Percentiles rank a stretch among this genome's conserved stretches.
phyloP scores from a whole-genome alignment of 768 basidiomycete species.

The Macrocybe gigantea region DNA sequence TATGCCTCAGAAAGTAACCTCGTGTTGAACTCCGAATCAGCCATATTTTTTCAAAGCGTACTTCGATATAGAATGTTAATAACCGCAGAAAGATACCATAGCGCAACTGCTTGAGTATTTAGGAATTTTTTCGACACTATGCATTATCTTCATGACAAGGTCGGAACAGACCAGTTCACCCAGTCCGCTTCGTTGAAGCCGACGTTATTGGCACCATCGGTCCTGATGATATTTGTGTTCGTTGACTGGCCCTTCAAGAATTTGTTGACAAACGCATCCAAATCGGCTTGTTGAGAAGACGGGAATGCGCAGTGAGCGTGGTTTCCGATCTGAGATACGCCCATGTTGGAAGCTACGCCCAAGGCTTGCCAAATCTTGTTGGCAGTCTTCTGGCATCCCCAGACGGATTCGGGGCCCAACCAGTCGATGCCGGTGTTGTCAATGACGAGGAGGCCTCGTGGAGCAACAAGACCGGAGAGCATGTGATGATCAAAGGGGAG shows the following conservation, averaged over 20 bases:
- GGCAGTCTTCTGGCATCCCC: conserved; percentile 46
- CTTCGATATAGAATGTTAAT: too few species aligned
- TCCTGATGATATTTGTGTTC: conserved; percentile 41
- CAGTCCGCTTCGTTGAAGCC: conserved; percentile 34
- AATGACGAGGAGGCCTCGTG: conserved; percentile 44
- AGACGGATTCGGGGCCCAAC: conserved; percentile 46
- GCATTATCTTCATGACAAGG: conserved; percentile 22
- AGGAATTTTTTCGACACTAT: too few species aligned
- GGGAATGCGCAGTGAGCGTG: conserved; percentile 56
- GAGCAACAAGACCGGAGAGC: conserved; percentile 50
- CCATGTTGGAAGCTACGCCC: conserved; percentile 40
- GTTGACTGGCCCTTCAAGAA: conserved; percentile 44
- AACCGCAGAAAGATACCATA: too few species aligned
- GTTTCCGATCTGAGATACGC: conserved; percentile 47
- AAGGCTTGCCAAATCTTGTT: conserved; percentile 46
- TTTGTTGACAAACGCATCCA: conserved; percentile 50
- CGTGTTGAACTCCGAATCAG: too few species aligned
- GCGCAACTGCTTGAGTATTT: too few species aligned
- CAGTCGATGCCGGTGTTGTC: conserved; percentile 54
- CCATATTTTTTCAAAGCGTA: too few species aligned
- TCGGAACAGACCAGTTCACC: conserved; percentile 47
- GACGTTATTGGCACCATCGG: conserved; percentile 34
- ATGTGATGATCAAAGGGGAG: conserved; percentile 60
- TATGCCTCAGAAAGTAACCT: too few species aligned
- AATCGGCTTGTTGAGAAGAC: conserved; percentile 31